Evolutionary conservation across 2,329 filamentous ascomycete genomes (phyloP).

Genomic region (Tolypocladium nubicola): DNA sequence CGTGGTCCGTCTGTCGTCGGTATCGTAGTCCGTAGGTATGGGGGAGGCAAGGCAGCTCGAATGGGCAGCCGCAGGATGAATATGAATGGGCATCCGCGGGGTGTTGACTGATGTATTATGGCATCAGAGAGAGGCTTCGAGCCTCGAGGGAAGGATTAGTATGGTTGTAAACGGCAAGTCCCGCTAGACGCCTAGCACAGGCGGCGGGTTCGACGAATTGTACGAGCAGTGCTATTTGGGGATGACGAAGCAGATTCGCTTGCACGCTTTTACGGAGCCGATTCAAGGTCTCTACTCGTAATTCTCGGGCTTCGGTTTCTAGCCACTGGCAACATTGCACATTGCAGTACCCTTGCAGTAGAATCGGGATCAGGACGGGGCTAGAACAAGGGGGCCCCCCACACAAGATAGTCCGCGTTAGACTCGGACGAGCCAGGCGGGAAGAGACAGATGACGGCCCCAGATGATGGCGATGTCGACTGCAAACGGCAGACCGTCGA

Average conservation of each 20-base stretch:
- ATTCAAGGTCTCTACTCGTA: background rate
- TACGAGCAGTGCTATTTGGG: background rate
- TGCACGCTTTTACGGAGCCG: background rate
- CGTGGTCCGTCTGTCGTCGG: background rate
- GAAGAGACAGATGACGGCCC: background rate
- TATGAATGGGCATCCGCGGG: background rate
- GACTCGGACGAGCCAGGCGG: slow-evolving; percentile 1
- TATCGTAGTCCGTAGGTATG: background rate
- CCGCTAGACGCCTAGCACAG: background rate
- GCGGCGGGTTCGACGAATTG: background rate
- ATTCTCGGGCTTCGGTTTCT: background rate
- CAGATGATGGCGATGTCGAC: background rate
- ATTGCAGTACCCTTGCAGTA: background rate
- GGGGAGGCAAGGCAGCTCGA: background rate
- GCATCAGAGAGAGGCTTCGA: background rate
- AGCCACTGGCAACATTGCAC: background rate
- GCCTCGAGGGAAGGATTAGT: too few relatives aligned
- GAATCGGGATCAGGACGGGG: slow-evolving; percentile 1
- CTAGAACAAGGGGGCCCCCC: background rate
- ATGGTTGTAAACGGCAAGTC: background rate
- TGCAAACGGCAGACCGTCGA: background rate
- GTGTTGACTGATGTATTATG: background rate
- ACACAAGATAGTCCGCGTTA: background rate
- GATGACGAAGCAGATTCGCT: background rate
- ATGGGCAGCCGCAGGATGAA: background rate